Conservation (phyloP, 164 flowering plant genomes). For the Houttuynia cordata region DNA sequence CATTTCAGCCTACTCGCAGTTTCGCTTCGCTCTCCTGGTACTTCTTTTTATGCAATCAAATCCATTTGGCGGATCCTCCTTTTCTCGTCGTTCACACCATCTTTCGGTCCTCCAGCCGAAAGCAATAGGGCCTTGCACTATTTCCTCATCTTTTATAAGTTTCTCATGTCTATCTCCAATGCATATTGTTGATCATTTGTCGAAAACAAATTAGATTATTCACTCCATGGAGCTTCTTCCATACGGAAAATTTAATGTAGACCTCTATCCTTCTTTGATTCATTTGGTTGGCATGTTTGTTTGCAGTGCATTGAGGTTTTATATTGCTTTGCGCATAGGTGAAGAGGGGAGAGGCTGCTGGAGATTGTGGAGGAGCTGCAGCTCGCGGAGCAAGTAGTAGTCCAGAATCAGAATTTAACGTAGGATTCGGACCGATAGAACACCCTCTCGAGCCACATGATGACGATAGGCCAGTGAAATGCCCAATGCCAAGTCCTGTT, state of each 20-base stretch:
- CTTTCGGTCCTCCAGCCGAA: neutral
- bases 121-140: neutral
- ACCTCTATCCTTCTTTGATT: neutral
- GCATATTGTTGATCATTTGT: too few species aligned
- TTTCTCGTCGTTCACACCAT: neutral
- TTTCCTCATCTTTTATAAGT: too few species aligned
- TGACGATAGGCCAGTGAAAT: constrained; percentile 36
- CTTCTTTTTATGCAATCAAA: constrained; percentile 10
- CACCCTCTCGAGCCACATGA: constrained; percentile 17
- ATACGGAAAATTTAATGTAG: too few species aligned
- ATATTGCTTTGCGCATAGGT: neutral
- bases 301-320: neutral
- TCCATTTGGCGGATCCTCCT: neutral
- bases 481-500: constrained; percentile 52
- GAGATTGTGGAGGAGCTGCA: neutral
- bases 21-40: constrained; percentile 16
- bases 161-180: too few species aligned
- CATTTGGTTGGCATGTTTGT: neutral
- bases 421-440: constrained; percentile 23
- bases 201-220: too few species aligned
- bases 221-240: neutral
- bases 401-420: constrained; percentile 14
- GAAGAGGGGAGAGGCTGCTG: neutral
- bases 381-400: constrained; percentile 6
- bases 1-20: constrained; percentile 21